Evolutionary conservation across 495 filamentous ascomycete genomes (phyloP), one percentile per base, ranked within the genome.

Genomic region (Aspergillus panamensis): DNA sequence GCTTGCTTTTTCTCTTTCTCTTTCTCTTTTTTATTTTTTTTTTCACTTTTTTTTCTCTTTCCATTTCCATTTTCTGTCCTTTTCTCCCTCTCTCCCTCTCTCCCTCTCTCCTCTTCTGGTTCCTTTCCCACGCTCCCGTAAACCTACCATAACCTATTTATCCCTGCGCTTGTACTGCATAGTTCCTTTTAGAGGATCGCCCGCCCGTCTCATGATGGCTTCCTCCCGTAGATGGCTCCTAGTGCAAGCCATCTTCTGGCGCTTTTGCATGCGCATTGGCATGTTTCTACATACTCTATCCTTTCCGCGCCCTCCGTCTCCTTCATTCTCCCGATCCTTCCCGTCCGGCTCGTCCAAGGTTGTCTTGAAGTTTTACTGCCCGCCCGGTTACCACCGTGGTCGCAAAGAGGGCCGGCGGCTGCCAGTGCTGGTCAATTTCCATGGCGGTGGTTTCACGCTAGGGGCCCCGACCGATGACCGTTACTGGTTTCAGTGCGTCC

Each of bases 291-390:
- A 96, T 68, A 82, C 79, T 33, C 71, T 90, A 45, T 82, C 88
- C 0, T 71, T 79, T 6, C 88, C 90, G 0, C 78, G 81, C 14
- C 87, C 89, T 0, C 87, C 87, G 1, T 70, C 67, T 33, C 88
- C 89, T 7, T 70, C 74, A 32, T 95, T 95, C 76, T 77, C 78
- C 48, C 81, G 81, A 33, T 72, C 76, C 30, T 82, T 96, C 44
- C 73, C 81, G 0, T 80, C 82, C 49, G 85, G 84, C n/a, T 52
- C 84, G 76, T 17, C 76, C 69, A 12, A 66, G 8, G 82, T 95
- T 53, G 69, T 72, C n/a, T 75, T 96, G 8, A 80, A 87, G n/a
- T 92, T 96, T 71, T 96, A 95, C 73, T 80, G 86, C 1, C 91
- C 91, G 0, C 67, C 76, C 13, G 78, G 79, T 19, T 93, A 92